Evolutionary conservation across 2,329 filamentous ascomycete genomes (phyloP).

Genomic region (Hymenoscyphus linearis): DNA sequence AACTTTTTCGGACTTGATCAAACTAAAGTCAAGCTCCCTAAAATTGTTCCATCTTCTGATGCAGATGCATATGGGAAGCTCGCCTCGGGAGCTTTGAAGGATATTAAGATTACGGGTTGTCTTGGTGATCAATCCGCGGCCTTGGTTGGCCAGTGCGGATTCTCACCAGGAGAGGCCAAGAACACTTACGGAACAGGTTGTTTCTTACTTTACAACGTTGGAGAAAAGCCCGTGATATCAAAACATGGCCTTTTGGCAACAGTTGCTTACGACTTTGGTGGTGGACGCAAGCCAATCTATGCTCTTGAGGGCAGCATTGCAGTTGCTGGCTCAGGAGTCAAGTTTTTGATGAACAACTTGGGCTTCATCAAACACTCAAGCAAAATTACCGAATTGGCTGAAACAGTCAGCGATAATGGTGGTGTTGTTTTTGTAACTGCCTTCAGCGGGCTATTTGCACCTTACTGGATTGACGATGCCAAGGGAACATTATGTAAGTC

Average conservation of each 20-base stretch:
- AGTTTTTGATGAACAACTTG: conserved; percentile 64
- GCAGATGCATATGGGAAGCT: conserved; percentile 62
- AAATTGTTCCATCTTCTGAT: conserved; percentile 71
- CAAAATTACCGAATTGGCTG: conserved; percentile 60
- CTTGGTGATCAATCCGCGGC: conserved; percentile 79
- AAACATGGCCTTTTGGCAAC: conserved; percentile 71
- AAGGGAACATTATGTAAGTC: conserved; percentile 61
- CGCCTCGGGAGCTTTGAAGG: conserved; percentile 55
- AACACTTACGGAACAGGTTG: conserved; percentile 85
- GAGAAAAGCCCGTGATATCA: conserved; percentile 72
- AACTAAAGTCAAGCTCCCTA: conserved; percentile 66
- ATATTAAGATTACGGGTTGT: conserved; percentile 68
- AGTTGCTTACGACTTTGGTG: conserved; percentile 71
- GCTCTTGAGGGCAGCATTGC: conserved; percentile 74
- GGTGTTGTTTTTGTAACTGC: conserved; percentile 67
- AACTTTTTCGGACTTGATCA: conserved; percentile 70
- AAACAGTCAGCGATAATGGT: conserved; percentile 60
- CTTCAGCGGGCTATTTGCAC: conserved; percentile 67
- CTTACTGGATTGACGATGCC: conserved; percentile 73
- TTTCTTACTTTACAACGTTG: conserved; percentile 80
- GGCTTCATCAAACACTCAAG: conserved; percentile 55
- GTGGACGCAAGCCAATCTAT: conserved; percentile 60
- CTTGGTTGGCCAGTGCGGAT: conserved; percentile 73
- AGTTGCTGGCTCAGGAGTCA: conserved; percentile 70
- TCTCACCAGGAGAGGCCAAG: conserved; percentile 70